Evolutionary conservation across 2,329 filamentous ascomycete species (phyloP).

Genomic region (Xylariaceae sp.): DNA sequence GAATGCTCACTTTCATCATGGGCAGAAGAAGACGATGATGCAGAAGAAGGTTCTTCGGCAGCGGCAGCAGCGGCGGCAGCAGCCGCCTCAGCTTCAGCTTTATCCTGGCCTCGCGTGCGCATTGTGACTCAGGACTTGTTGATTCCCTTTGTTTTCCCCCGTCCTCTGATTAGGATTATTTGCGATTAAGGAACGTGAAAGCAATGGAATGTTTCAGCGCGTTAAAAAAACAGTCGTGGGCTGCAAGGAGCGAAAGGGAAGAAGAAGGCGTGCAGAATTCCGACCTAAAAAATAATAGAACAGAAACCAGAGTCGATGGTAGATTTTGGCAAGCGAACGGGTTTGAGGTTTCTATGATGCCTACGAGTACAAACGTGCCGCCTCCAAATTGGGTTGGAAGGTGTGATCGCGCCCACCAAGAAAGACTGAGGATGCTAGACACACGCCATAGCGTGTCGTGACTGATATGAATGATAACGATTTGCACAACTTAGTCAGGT

Average conservation of each 20-base stretch:
- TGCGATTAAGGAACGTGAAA: neutral
- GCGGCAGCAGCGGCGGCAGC: conserved; percentile 4
- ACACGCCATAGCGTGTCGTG: neutral
- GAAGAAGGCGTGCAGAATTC: neutral
- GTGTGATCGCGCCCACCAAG: neutral
- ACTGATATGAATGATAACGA: no score
- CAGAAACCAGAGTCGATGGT: neutral
- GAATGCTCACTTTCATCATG: conserved; percentile 2
- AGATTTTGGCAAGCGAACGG: neutral
- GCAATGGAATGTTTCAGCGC: neutral
- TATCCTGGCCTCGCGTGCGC: conserved; percentile 21
- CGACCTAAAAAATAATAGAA: neutral
- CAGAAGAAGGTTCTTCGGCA: neutral
- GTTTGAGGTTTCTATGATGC: conserved; percentile 1
- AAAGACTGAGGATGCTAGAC: neutral
- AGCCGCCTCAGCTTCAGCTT: conserved; percentile 7
- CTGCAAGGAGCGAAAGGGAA: neutral
- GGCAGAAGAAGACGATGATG: neutral
- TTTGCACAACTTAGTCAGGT: no score
- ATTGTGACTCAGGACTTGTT: conserved; percentile 3
- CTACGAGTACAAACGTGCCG: neutral
- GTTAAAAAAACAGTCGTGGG: no score
- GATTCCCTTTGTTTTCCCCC: neutral
- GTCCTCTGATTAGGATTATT: neutral
- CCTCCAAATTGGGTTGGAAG: neutral